phyloP scores from a whole-genome alignment of 2,329 filamentous ascomycete genomes.

The Macrophomina pseudophaseolina region DNA sequence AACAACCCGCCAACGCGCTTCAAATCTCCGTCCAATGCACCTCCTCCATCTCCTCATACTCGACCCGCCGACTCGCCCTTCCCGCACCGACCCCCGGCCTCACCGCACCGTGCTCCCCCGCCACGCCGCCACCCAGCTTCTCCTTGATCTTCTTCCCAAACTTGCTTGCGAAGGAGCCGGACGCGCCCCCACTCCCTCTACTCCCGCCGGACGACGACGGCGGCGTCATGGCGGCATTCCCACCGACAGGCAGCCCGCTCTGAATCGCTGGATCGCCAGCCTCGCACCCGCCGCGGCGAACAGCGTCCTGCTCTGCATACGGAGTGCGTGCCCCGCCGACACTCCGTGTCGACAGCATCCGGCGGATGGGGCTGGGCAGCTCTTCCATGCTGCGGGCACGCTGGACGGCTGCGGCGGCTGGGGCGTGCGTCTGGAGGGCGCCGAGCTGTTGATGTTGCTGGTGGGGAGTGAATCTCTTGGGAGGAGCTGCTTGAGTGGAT shows the following conservation, averaged over 20 bases:
- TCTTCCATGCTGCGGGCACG: slow-evolving; percentile 19
- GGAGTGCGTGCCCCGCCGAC: neutral
- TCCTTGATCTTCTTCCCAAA: slow-evolving; percentile 23
- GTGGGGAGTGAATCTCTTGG: too few relatives aligned
- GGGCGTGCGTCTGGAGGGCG: neutral
- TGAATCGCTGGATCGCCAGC: neutral
- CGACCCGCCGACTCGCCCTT: neutral
- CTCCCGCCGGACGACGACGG: neutral
- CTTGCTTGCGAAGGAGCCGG: neutral
- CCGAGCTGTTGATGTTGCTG: neutral
- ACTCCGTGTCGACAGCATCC: slow-evolving; percentile 12
- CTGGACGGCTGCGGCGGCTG: neutral
- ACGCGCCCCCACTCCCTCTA: too few relatives aligned
- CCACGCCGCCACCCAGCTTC: neutral
- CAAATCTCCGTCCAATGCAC: slow-evolving; percentile 27
- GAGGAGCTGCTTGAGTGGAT: neutral
- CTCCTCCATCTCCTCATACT: slow-evolving; percentile 24
- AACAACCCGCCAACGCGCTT: neutral
- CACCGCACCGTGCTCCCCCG: neutral
- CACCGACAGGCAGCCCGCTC: neutral
- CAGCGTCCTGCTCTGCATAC: neutral
- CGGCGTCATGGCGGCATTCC: neutral
- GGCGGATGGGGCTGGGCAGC: slow-evolving; percentile 12
- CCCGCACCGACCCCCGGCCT: neutral
- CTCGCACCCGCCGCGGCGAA: neutral